phyloP scores from a whole-genome alignment of 768 basidiomycete genomes.

The Lyophyllum decastes region DNA sequence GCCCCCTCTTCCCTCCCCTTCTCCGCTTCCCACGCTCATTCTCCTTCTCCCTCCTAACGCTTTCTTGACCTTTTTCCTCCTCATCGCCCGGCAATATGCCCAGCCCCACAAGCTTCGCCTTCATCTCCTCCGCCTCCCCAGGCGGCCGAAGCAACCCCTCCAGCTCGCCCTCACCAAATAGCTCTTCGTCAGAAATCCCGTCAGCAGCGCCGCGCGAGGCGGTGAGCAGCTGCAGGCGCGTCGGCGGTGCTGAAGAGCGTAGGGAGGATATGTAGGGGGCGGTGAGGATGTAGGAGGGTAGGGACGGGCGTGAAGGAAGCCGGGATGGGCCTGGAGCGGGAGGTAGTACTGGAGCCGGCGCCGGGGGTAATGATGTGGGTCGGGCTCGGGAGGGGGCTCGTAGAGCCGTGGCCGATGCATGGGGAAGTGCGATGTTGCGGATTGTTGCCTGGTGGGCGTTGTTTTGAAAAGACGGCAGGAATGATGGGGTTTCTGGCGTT shows the following conservation, averaged over 20 bases:
- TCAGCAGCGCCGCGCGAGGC: slow-evolving; percentile 52
- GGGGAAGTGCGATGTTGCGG: background rate
- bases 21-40: slow-evolving; percentile 11
- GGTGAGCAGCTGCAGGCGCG: slow-evolving; percentile 67
- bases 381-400: background rate
- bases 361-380: background rate
- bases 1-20: background rate
- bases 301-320: slow-evolving; percentile 1
- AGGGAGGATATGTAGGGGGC: slow-evolving; percentile 29
- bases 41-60: slow-evolving; percentile 4
- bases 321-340: background rate
- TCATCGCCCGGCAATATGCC: slow-evolving; percentile 32
- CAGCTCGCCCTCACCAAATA: slow-evolving; percentile 70
- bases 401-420: background rate
- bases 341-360: background rate
- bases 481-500: background rate
- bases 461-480: slow-evolving; percentile 2
- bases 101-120: slow-evolving; percentile 33
- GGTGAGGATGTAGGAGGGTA: slow-evolving; percentile 52
- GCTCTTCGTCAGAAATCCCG: slow-evolving; percentile 66
- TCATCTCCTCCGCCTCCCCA: slow-evolving; percentile 50
- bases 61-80: slow-evolving; percentile 15
- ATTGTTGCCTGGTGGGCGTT: background rate
- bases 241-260: slow-evolving; percentile 39
- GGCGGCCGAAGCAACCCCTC: slow-evolving; percentile 58